Conservation (phyloP, 257 asterid species). For the Paulownia fortunei region DNA sequence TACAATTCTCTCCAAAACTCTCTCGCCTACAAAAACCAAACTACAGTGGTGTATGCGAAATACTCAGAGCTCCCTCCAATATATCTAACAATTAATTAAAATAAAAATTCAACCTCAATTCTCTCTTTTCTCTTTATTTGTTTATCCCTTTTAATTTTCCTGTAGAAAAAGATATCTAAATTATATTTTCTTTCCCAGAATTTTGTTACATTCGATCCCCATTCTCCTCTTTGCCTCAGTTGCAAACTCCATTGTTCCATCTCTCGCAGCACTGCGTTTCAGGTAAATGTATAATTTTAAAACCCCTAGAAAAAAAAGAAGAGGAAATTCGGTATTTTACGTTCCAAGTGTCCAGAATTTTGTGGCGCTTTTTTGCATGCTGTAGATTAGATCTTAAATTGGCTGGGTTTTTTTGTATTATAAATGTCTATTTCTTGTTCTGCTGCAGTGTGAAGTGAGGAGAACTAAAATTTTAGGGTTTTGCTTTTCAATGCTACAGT, state of each 20-base stretch:
- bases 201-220: slow-evolving; percentile 49
- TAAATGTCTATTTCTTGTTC: slow-evolving; percentile 18
- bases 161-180: slow-evolving; percentile 7
- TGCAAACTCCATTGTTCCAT: slow-evolving; percentile 38
- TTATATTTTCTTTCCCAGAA: slow-evolving; percentile 22
- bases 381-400: slow-evolving; percentile 53
- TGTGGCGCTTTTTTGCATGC: slow-evolving; percentile 47
- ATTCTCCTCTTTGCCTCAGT: slow-evolving; percentile 44
- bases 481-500: slow-evolving; percentile 59
- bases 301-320: slow-evolving; percentile 23
- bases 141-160: background rate
- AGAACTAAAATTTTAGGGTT: slow-evolving; percentile 35
- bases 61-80: slow-evolving; percentile 51
- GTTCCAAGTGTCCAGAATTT: slow-evolving; percentile 29
- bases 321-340: slow-evolving; percentile 31
- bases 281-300: slow-evolving; percentile 39
- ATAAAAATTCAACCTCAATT: slow-evolving; percentile 30
- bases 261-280: slow-evolving; percentile 38
- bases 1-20: slow-evolving; percentile 37
- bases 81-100: slow-evolving; percentile 32
- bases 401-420: slow-evolving; percentile 22
- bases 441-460: slow-evolving; percentile 35
- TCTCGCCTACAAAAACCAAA: slow-evolving; percentile 49
- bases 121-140: background rate
- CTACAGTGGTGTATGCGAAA: slow-evolving; percentile 45